Evolutionary conservation across 164 flowering plant species (phyloP).

Genomic region (Piper betle): DNA sequence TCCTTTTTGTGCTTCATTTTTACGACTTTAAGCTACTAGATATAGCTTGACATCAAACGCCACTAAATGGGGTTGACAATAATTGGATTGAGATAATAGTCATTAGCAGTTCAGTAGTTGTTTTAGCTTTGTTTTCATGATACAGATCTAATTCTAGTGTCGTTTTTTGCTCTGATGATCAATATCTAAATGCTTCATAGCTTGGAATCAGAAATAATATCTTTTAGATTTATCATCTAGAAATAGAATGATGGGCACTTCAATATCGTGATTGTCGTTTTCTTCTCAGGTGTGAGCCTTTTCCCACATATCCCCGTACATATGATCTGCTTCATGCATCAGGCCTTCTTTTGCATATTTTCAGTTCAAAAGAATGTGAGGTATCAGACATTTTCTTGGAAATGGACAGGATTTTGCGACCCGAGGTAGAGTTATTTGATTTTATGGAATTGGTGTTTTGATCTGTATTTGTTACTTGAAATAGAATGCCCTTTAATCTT

Average conservation of each 20-base stretch:
- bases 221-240: no score
- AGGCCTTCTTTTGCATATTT: slow-evolving; percentile 62
- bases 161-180: no score
- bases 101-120: no score
- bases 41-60: no score
- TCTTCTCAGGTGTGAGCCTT: slow-evolving; percentile 78
- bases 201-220: not conserved
- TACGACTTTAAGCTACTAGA: no score
- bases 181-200: no score
- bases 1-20: no score
- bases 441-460: not conserved
- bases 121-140: no score
- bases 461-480: not conserved
- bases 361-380: slow-evolving; percentile 41
- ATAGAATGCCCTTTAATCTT: no score
- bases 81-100: no score
- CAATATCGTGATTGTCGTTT: not conserved
- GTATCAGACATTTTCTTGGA: slow-evolving; percentile 56
- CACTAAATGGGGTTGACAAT: no score
- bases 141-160: no score
- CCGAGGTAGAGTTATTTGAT: slow-evolving; percentile 47
- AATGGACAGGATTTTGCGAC: slow-evolving; percentile 91
- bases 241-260: not conserved
- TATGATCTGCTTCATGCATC: slow-evolving; percentile 95
- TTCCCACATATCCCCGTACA: slow-evolving; percentile 94